Evolutionary conservation across 305 asterid species (phyloP).

Genomic region (Stenogyne calaminthoides): DNA sequence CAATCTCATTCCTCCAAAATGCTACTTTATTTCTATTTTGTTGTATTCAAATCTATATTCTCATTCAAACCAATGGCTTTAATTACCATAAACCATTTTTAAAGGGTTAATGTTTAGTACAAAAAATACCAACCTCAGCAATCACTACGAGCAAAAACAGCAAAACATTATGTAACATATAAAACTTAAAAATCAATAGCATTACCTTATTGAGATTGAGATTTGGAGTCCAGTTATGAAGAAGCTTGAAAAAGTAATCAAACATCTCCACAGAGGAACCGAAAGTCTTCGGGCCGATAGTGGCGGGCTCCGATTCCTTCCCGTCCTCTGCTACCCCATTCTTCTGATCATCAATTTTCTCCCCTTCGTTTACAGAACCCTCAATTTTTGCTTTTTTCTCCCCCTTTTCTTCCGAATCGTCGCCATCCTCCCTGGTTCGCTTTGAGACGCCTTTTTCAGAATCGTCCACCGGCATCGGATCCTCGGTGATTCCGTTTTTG

Average conservation of each 20-base stretch:
- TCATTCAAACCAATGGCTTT: neutral
- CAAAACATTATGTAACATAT: neutral
- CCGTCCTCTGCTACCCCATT: neutral
- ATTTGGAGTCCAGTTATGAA: constrained; percentile 67
- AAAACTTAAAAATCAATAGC: neutral
- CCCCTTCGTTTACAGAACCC: constrained; percentile 16
- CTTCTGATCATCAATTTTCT: constrained; percentile 20
- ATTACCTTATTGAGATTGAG: constrained; percentile 69
- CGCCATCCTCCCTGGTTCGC: constrained; percentile 45
- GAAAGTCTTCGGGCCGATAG: constrained; percentile 64
- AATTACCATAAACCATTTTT: neutral
- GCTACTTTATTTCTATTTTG: neutral
- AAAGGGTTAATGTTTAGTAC: neutral
- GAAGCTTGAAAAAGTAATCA: constrained; percentile 72
- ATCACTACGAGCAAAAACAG: neutral
- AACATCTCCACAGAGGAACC: constrained; percentile 65
- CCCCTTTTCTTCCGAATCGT: constrained; percentile 27
- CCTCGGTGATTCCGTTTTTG: neutral
- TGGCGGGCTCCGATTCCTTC: constrained; percentile 29
- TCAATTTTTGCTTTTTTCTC: constrained; percentile 35
- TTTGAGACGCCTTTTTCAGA: constrained; percentile 33
- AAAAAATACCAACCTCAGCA: neutral
- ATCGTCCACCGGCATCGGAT: constrained; percentile 27
- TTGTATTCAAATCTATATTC: neutral
- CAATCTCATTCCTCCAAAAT: neutral